Percentiles rank a stretch among this genome's conserved stretches.
These are phyloP conservation scores for Aspergillus sp. DNA, from an alignment of 2,329 filamentous ascomycete species.

Conservation along the genomic window DNA sequence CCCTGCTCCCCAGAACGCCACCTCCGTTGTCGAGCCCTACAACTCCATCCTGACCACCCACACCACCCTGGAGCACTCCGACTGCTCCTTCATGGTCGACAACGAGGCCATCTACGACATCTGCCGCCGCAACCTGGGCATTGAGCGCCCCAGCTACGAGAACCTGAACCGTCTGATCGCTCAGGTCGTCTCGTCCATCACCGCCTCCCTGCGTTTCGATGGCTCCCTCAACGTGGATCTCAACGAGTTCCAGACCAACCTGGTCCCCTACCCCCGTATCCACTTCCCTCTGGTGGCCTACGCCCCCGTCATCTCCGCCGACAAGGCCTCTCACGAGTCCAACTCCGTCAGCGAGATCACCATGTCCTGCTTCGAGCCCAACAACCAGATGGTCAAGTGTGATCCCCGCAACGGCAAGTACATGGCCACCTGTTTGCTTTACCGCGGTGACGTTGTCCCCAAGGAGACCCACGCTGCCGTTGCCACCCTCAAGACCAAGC, in stretches of 20 bases:
- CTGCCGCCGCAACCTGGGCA: conserved; percentile 94
- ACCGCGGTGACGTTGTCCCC: conserved; percentile 96
- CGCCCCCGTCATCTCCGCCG: conserved; percentile 87
- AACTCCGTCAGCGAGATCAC: conserved; percentile 98
- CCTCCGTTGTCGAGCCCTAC: conserved; percentile 98
- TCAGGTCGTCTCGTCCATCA: conserved; percentile 98
- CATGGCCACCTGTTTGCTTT: conserved; percentile 98
- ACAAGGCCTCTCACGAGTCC: conserved; percentile 95
- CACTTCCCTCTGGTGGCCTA: conserved; percentile 99
- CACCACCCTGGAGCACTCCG: conserved; percentile 98
- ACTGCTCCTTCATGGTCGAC: conserved; percentile 99
- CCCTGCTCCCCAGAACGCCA: conserved; percentile 94
- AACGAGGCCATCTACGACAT: conserved; percentile 99
- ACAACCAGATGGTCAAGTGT: conserved; percentile 99
- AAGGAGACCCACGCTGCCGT: conserved; percentile 93
- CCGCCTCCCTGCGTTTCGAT: conserved; percentile 96
- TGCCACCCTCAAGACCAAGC: conserved; percentile 97
- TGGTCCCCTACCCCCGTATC: conserved; percentile 97
- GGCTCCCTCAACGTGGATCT: conserved; percentile 98
- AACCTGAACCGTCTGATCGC: conserved; percentile 99
- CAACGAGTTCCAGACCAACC: conserved; percentile 99
- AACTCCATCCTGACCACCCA: conserved; percentile 99
- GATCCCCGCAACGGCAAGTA: conserved; percentile 99
- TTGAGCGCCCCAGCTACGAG: conserved; percentile 97
- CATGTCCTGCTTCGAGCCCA: conserved; percentile 98